Percentiles rank a stretch among this genome's conserved stretches.
Evolutionary conservation across 192 early-diverging fungal genomes (phyloP).

Genomic region (Ramicandelaber brevisporus): DNA sequence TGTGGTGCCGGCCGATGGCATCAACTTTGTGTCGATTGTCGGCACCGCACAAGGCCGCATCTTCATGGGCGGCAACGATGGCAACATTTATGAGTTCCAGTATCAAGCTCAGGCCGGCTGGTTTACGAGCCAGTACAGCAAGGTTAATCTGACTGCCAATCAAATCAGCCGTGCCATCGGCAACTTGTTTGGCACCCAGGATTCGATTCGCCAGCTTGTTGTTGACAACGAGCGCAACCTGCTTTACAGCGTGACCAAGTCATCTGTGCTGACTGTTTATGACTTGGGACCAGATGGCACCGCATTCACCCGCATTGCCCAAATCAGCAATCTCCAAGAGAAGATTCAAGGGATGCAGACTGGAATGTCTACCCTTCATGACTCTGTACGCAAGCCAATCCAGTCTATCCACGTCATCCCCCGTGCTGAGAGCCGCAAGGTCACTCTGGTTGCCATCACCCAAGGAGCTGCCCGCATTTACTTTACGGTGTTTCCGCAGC

Average conservation of each 20-base stretch:
- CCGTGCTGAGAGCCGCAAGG: constrained; percentile 25
- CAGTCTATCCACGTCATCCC: constrained; percentile 48
- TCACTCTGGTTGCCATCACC: constrained; percentile 58
- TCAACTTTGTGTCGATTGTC: constrained; percentile 51
- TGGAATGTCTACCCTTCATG: too few species aligned
- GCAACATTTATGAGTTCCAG: constrained; percentile 62
- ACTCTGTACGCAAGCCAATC: too few species aligned
- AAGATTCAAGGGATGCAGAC: too few species aligned
- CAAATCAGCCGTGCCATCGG: background rate
- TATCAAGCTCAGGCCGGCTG: constrained; percentile 75
- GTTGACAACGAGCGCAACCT: constrained; percentile 36
- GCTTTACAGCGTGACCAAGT: constrained; percentile 43
- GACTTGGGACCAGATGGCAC: constrained; percentile 29
- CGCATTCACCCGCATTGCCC: constrained; percentile 22
- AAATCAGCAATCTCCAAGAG: too few species aligned
- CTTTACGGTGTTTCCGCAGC: constrained; percentile 24
- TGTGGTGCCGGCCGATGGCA: constrained; percentile 49
- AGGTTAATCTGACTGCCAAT: constrained; percentile 44
- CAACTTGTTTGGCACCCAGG: too few species aligned
- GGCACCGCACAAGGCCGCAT: constrained; percentile 61
- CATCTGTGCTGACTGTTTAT: constrained; percentile 38
- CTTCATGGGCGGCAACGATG: constrained; percentile 73
- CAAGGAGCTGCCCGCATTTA: constrained; percentile 51
- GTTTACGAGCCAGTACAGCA: constrained; percentile 52
- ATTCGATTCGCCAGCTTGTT: constrained; percentile 32